phyloP scores from a whole-genome alignment of 352 stramenopile species.

The Phytophthora syringae region DNA sequence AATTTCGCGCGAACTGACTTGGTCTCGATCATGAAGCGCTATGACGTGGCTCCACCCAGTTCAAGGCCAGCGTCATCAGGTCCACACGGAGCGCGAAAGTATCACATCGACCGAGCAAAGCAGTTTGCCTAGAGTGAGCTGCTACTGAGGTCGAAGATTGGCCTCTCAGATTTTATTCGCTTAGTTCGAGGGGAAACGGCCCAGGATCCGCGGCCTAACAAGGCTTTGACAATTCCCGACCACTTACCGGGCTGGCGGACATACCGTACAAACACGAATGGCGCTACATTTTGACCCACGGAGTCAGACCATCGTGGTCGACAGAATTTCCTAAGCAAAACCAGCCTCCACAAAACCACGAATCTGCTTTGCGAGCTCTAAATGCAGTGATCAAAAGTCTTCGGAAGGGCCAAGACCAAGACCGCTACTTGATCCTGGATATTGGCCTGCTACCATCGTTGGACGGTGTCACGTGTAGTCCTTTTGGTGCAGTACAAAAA shows the following conservation, averaged over 20 bases:
- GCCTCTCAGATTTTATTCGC: constrained; percentile 7
- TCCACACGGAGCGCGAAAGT: neutral
- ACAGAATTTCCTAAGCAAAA: neutral
- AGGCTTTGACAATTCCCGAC: constrained; percentile 4
- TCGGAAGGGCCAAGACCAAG: constrained; percentile 14
- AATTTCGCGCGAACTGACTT: no score
- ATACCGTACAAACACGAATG: constrained; percentile 2
- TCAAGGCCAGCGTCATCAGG: neutral
- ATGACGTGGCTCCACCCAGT: neutral
- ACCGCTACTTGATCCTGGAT: constrained; percentile 22
- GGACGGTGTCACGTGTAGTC: constrained; percentile 9
- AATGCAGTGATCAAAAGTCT: constrained; percentile 23
- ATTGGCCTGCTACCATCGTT: neutral
- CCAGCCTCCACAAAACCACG: neutral
- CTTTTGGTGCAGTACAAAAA: constrained; percentile 22
- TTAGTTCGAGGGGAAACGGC: neutral
- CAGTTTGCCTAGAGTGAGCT: constrained; percentile 13
- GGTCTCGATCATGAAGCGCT: no score
- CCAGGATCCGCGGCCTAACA: constrained; percentile 1
- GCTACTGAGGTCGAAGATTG: constrained; percentile 4
- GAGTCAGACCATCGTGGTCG: neutral
- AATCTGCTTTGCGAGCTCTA: neutral
- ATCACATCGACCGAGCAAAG: constrained; percentile 11
- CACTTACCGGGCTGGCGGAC: neutral
- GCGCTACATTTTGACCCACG: constrained; percentile 4